A percentile compares a stretch with the other conserved stretches of the same genome.
phyloP scores from a whole-genome alignment of 2,329 filamentous ascomycete species.

The Paraphoma sp. region DNA sequence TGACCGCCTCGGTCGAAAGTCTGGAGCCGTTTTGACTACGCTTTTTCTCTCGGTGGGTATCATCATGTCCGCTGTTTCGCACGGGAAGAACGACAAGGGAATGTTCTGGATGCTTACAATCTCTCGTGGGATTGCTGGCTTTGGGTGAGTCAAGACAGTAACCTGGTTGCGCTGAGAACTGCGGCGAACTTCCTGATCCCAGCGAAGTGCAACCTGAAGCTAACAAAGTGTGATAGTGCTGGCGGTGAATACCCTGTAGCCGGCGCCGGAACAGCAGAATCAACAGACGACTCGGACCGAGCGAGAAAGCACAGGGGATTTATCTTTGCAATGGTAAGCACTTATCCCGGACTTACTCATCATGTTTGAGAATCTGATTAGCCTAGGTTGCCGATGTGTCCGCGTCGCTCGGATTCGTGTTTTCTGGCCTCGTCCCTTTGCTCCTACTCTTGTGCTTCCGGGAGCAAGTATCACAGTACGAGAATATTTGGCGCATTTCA shows the following conservation, averaged over 20 bases:
- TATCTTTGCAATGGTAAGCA: conserved; percentile 61
- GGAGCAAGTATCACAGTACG: conserved; percentile 50
- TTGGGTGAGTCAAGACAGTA: conserved; percentile 27
- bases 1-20: conserved; percentile 42
- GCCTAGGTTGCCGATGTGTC: conserved; percentile 52
- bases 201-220: no score
- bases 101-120: conserved; percentile 55
- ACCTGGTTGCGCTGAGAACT: no score
- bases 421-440: conserved; percentile 58
- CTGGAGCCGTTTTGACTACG: conserved; percentile 43
- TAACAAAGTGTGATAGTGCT: neutral
- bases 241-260: conserved; percentile 62
- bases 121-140: conserved; percentile 53
- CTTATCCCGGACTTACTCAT: neutral
- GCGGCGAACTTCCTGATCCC: no score
- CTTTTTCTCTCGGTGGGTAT: conserved; percentile 42
- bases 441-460: conserved; percentile 59
- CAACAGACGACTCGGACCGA: conserved; percentile 57
- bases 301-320: conserved; percentile 60
- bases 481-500: conserved; percentile 58
- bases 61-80: conserved; percentile 35
- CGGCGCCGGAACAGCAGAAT: conserved; percentile 58
- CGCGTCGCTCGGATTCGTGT: conserved; percentile 59
- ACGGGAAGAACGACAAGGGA: conserved; percentile 33
- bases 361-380: neutral